phyloP scores from a whole-genome alignment of 305 asterid genomes.

The Ilex paraguariensis region DNA sequence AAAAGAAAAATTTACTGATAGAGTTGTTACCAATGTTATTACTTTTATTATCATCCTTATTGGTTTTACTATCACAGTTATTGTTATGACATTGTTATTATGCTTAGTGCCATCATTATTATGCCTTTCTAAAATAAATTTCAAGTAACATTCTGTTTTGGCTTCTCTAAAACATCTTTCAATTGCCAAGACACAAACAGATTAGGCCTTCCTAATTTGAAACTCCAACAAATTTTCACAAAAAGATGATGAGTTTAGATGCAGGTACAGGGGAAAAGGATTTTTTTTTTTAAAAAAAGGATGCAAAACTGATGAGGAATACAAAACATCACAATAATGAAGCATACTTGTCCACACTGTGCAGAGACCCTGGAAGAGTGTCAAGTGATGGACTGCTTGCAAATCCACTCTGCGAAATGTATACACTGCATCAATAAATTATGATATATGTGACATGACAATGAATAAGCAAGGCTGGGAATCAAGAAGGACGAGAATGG shows the following conservation, averaged over 20 bases:
- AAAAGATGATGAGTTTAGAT: not conserved
- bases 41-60: too few relatives aligned
- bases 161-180: too few relatives aligned
- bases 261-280: not conserved
- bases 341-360: slow-evolving; percentile 59
- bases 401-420: slow-evolving; percentile 61
- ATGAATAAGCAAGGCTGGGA: slow-evolving; percentile 3
- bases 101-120: too few relatives aligned
- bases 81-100: too few relatives aligned
- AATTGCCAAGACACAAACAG: too few relatives aligned
- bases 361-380: slow-evolving; percentile 49
- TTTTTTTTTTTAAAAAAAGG: not conserved
- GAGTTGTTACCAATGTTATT: too few relatives aligned
- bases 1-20: too few relatives aligned
- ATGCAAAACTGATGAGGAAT: not conserved
- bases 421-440: slow-evolving; percentile 11
- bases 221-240: too few relatives aligned
- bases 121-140: too few relatives aligned
- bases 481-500: slow-evolving; percentile 1
- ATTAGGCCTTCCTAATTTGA: too few relatives aligned
- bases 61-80: too few relatives aligned
- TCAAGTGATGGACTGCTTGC: slow-evolving; percentile 64
- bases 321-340: slow-evolving; percentile 1
- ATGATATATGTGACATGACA: not conserved
- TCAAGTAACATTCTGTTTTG: too few relatives aligned